Conservation (phyloP, 805 yeast species). For the Starmera amethionina region DNA sequence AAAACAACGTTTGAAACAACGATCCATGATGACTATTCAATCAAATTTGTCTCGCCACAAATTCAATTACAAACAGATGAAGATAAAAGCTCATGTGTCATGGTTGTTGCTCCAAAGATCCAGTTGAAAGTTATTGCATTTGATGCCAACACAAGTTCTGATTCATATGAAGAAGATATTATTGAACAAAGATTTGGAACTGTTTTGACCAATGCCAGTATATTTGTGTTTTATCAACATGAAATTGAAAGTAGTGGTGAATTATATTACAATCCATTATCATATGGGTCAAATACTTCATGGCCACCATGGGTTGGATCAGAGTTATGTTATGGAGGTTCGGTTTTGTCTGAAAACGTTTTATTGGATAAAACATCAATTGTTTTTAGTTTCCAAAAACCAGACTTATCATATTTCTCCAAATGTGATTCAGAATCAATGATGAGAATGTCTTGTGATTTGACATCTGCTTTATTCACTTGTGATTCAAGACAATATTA, state of each 20-base stretch:
- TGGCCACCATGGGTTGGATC: slow-evolving; percentile 93
- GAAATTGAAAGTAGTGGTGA: slow-evolving; percentile 32
- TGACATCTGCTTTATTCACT: slow-evolving; percentile 58
- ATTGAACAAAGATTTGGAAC: slow-evolving; percentile 65
- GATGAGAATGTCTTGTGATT: slow-evolving; percentile 47
- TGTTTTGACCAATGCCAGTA: slow-evolving; percentile 57
- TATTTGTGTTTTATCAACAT: slow-evolving; percentile 52
- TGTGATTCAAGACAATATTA: slow-evolving; percentile 70
- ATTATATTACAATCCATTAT: slow-evolving; percentile 32
- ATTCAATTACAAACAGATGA: slow-evolving; percentile 54
- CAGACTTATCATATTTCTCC: slow-evolving; percentile 32
- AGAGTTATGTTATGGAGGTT: slow-evolving; percentile 54
- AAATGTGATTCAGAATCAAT: slow-evolving; percentile 22
- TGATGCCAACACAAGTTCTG: slow-evolving; percentile 33
- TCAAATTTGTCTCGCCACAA: slow-evolving; percentile 73
- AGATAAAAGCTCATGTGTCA: slow-evolving; percentile 46
- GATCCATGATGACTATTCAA: slow-evolving; percentile 44
- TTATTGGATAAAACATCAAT: slow-evolving; percentile 58
- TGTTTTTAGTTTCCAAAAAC: slow-evolving; percentile 48
- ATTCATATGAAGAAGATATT: slow-evolving; percentile 32
- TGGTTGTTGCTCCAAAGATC: slow-evolving; percentile 67
- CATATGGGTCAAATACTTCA: slow-evolving; percentile 50
- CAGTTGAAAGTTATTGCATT: slow-evolving; percentile 63
- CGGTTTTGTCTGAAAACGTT: slow-evolving; percentile 35
- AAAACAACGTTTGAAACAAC: slow-evolving; percentile 11